Percentiles rank a stretch among this genome's conserved stretches.
These are phyloP conservation scores for Ilyonectria robusta DNA, from an alignment of 2,329 filamentous ascomycete genomes.

Conservation along the genomic window DNA sequence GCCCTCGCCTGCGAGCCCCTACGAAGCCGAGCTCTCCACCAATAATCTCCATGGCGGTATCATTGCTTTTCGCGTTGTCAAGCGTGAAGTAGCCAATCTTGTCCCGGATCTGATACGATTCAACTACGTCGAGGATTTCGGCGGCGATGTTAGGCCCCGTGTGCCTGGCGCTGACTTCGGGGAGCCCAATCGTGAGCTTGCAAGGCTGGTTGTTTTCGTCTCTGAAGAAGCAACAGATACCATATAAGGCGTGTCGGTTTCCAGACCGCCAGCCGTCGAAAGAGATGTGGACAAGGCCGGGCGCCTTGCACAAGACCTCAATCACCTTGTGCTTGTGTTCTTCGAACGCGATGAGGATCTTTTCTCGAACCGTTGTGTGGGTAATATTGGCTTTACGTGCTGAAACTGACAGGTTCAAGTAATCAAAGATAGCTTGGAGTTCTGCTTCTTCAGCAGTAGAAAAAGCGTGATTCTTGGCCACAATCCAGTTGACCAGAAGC, in stretches of 20 bases:
- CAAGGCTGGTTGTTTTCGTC: background rate
- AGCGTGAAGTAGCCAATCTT: too few relatives aligned
- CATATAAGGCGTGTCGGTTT: slow-evolving; percentile 33
- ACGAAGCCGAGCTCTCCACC: too few relatives aligned
- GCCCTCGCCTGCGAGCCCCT: too few relatives aligned
- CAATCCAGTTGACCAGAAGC: slow-evolving; percentile 32
- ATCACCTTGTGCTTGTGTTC: background rate
- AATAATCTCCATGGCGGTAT: too few relatives aligned
- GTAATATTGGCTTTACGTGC: slow-evolving; percentile 6
- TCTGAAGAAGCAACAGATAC: slow-evolving; percentile 31
- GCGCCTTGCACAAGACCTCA: slow-evolving; percentile 14
- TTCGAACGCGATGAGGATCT: background rate
- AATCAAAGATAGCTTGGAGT: slow-evolving; percentile 17
- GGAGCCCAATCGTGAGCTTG: slow-evolving; percentile 36
- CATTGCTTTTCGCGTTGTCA: too few relatives aligned
- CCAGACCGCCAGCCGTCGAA: slow-evolving; percentile 33
- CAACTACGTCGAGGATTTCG: slow-evolving; percentile 3
- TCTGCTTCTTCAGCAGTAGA: slow-evolving; percentile 2
- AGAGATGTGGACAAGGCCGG: slow-evolving; percentile 18
- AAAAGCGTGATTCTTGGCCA: slow-evolving; percentile 28
- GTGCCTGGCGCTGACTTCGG: slow-evolving; percentile 23
- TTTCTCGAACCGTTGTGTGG: background rate
- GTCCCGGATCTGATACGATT: too few relatives aligned
- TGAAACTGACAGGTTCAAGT: background rate
- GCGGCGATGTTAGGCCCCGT: slow-evolving; percentile 26